Conservation (phyloP, 768 basidiomycete species). For the Hortiboletus flavorubellus region DNA sequence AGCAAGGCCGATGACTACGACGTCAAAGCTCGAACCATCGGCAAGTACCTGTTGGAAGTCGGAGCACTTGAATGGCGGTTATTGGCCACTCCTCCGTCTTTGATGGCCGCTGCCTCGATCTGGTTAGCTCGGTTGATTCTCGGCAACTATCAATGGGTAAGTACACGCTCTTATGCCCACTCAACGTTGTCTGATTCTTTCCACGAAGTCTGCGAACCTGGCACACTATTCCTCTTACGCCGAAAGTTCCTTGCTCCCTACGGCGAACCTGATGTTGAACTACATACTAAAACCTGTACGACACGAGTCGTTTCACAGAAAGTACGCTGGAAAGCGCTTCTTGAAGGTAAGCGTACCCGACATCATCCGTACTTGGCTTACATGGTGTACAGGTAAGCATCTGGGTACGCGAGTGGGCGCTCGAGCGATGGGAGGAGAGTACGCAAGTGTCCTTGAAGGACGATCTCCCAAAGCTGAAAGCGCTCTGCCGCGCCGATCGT, state of each 20-base stretch:
- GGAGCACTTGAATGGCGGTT: conserved; percentile 78
- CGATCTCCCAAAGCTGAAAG: conserved; percentile 43
- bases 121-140: conserved; percentile 84
- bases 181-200: conserved; percentile 10
- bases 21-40: conserved; percentile 78
- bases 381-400: conserved; percentile 29
- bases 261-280: conserved; percentile 69
- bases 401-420: conserved; percentile 77
- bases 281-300: conserved; percentile 39
- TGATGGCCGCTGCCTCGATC: conserved; percentile 78
- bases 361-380: neutral
- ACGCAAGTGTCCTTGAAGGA: conserved; percentile 53
- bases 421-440: conserved; percentile 67
- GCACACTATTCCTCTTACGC: conserved; percentile 86
- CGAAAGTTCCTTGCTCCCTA: conserved; percentile 74
- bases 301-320: conserved; percentile 81
- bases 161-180: conserved; percentile 25
- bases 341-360: conserved; percentile 57
- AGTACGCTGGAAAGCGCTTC: conserved; percentile 83
- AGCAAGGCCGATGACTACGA: conserved; percentile 95
- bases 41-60: conserved; percentile 90
- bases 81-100: conserved; percentile 67
- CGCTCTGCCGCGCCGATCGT: conserved; percentile 9
- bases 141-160: conserved; percentile 84
- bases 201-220: conserved; percentile 68